Evolutionary conservation across 164 flowering plant genomes (phyloP), one percentile per base, ranked within the genome.

Genomic region (Santalum album): DNA sequence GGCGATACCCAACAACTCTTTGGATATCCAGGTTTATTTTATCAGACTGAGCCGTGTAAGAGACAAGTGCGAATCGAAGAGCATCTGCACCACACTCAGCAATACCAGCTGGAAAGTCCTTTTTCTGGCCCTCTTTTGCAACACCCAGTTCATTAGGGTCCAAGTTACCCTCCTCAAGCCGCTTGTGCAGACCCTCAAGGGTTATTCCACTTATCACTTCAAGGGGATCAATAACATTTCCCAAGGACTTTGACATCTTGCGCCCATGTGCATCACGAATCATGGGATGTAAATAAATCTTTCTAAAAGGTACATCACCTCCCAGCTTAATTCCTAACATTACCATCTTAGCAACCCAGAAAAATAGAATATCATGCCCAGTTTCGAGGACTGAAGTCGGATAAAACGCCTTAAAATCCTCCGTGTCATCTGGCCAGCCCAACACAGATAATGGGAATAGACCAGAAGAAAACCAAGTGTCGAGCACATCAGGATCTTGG

Each of bases 241-340:
- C 99, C 61, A 89, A 58, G n/a, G 99, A 92, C 67, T 92, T 92
- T 20, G 99, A 92, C 97, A 92, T 89, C 66, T 92, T 92, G 21
- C 97, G 91, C n/a, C 99, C 99, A 72, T 85, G 97, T 46, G 99
- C 97, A 82, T 92, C 99, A 58, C 99, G 94, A 60, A 92, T 72
- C 94, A 92, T 89, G 11, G 99, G 96, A 61, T 92, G 99, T 65
- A 92, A 72, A 67, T 89, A 92, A 53, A 92, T 84, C 90, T 85
- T 85, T 53, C 65, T 72, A 58, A 92, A 92, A 42, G 99, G 99
- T 22, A 92, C 96, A 61, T 92, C 95, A 27, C 99, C 99, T 54
- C 91, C 91, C 27, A 92, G 73, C 59, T 75, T 79, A 56, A 81
- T 78, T 58, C 96, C 90, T 50, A 83, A 49, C 96, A 92, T 92